phyloP scores from a whole-genome alignment of 108 stramenopile genomes.

The Mediolabrus comicus region DNA sequence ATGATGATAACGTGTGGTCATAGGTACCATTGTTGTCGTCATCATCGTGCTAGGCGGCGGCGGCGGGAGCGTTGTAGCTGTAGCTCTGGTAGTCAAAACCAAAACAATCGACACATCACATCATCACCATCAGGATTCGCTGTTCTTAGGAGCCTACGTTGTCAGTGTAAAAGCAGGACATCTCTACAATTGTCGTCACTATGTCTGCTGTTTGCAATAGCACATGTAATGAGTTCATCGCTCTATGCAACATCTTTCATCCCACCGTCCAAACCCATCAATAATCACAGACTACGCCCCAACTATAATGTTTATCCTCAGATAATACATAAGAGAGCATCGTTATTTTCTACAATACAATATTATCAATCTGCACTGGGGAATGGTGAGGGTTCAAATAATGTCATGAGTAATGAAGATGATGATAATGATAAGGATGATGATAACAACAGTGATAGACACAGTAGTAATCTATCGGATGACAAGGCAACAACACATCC shows the following conservation, averaged over 20 bases:
- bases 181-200: not conserved
- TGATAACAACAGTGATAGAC: not conserved
- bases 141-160: not conserved
- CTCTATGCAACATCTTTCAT: not conserved
- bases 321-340: not conserved
- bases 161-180: not conserved
- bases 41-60: not conserved
- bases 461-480: not conserved
- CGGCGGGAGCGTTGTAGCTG: not conserved
- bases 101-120: not conserved
- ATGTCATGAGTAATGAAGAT: constrained; percentile 7
- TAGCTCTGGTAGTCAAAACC: no score
- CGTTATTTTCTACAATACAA: constrained; percentile 9
- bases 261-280: not conserved
- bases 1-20: no score
- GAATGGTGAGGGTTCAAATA: not conserved
- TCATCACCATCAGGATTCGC: not conserved
- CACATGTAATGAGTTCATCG: not conserved
- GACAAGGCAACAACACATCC: not conserved
- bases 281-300: not conserved
- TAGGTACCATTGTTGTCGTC: no score
- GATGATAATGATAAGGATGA: not conserved
- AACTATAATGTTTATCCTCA: not conserved
- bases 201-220: not conserved
- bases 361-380: not conserved